Evolutionary conservation across 108 stramenopile genomes (phyloP).

Genomic region (Skeletonema menzelii): DNA sequence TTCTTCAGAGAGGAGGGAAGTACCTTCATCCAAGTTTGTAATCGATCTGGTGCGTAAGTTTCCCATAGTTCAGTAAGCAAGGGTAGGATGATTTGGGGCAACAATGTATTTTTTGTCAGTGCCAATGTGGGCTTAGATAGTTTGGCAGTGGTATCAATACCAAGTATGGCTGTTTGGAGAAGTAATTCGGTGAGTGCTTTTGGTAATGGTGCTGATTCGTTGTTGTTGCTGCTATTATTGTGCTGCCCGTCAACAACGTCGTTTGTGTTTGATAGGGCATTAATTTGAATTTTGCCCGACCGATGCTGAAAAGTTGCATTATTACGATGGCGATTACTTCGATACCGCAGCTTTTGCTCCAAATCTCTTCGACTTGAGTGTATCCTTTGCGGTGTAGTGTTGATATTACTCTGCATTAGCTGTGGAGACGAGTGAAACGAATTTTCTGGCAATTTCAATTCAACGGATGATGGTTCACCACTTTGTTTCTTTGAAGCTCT

Average conservation of each 20-base stretch:
- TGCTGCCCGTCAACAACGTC: neutral
- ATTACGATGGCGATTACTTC: neutral
- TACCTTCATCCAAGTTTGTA: conserved; percentile 45
- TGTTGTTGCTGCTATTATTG: neutral
- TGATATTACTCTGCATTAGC: neutral
- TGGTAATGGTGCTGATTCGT: neutral
- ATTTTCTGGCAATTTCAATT: neutral
- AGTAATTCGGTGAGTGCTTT: conserved; percentile 37
- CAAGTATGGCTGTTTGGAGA: conserved; percentile 39
- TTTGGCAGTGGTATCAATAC: conserved; percentile 41
- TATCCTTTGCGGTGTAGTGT: conserved; percentile 5
- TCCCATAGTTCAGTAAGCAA: conserved; percentile 29
- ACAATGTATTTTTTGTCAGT: conserved; percentile 22
- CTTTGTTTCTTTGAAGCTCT: neutral
- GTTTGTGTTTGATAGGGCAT: neutral
- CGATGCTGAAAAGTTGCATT: conserved; percentile 8
- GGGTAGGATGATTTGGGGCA: conserved; percentile 32
- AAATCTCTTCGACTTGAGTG: conserved; percentile 5
- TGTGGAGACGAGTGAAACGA: conserved; percentile 23
- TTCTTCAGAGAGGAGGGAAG: conserved; percentile 28
- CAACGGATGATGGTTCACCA: neutral
- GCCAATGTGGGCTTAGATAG: conserved; percentile 33
- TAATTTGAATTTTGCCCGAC: neutral
- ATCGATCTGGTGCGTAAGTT: conserved; percentile 29
- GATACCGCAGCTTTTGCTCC: conserved; percentile 18